Evolutionary conservation across 495 filamentous ascomycete genomes (phyloP).

Genomic region (Neurospora pannonica): DNA sequence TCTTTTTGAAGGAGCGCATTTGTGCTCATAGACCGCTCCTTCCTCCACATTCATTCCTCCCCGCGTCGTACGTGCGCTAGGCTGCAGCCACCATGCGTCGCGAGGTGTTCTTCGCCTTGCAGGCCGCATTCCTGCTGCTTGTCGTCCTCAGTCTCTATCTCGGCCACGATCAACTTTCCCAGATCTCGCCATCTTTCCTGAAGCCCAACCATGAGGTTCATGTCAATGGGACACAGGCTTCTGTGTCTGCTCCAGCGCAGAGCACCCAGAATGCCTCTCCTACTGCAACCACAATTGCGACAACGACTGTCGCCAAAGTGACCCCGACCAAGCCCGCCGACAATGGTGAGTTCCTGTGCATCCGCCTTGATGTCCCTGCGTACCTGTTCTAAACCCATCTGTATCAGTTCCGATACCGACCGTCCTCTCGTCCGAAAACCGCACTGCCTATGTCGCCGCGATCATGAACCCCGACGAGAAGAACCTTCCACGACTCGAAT

Average conservation of each 20-base stretch:
- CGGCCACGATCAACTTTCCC: background rate
- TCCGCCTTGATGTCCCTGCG: background rate
- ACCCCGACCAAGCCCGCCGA: background rate
- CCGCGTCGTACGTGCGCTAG: background rate
- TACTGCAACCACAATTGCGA: background rate
- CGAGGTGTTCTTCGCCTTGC: background rate
- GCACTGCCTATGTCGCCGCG: background rate
- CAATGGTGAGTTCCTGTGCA: background rate
- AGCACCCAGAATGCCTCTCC: background rate
- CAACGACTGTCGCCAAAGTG: background rate
- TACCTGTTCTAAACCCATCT: background rate
- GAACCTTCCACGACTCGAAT: constrained; percentile 2
- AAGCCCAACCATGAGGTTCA: background rate
- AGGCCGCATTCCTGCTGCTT: background rate
- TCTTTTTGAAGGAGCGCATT: background rate
- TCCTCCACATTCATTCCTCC: background rate
- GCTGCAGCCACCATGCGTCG: background rate
- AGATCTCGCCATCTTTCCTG: background rate
- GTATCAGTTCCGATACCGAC: background rate
- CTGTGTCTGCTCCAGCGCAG: background rate
- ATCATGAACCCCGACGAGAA: constrained; percentile 1
- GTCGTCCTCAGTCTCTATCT: background rate
- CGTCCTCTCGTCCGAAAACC: background rate
- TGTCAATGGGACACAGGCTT: background rate
- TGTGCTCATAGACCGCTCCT: background rate